Conservation (phyloP, 1,284 basidiomycete genomes). For the Violaceomyces palustris region DNA sequence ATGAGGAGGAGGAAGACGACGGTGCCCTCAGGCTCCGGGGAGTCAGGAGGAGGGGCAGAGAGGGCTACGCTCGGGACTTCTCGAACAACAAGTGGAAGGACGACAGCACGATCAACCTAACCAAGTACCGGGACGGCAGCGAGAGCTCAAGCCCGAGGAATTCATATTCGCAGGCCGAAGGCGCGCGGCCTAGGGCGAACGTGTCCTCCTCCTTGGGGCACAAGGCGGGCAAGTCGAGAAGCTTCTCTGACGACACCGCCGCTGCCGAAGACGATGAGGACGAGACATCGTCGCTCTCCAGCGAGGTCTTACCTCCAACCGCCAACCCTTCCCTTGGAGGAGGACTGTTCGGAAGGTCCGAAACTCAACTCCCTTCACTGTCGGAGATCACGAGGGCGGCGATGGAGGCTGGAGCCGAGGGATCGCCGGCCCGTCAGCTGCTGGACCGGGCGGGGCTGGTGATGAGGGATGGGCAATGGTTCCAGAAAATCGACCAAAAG, state of each 20-base stretch:
- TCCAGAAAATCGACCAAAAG: conserved; percentile 88
- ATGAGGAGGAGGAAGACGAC: conserved; percentile 30
- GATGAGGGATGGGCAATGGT: conserved; percentile 72
- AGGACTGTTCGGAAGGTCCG: too few relatives aligned
- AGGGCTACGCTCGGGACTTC: neutral
- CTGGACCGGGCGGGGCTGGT: conserved; percentile 48
- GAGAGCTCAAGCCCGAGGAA: conserved; percentile 12
- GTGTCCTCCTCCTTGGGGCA: too few relatives aligned
- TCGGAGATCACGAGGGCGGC: conserved; percentile 22
- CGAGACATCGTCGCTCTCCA: conserved; percentile 9
- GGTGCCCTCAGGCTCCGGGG: conserved; percentile 17
- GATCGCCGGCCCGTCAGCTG: conserved; percentile 31
- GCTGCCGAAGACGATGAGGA: conserved; percentile 15
- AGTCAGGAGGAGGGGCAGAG: conserved; percentile 10
- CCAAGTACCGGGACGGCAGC: conserved; percentile 16
- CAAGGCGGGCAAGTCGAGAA: conserved; percentile 1
- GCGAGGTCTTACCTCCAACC: conserved; percentile 16
- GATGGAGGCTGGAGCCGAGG: conserved; percentile 3
- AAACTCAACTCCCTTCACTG: conserved; percentile 14
- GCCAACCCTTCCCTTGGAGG: too few relatives aligned
- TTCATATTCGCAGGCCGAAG: too few relatives aligned
- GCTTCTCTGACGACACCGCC: conserved; percentile 22
- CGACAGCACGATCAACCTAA: neutral
- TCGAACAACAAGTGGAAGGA: neutral
- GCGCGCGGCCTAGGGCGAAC: too few relatives aligned